Evolutionary conservation across 1,139 yeast genomes (phyloP).

Genomic region (Candida sp.): DNA sequence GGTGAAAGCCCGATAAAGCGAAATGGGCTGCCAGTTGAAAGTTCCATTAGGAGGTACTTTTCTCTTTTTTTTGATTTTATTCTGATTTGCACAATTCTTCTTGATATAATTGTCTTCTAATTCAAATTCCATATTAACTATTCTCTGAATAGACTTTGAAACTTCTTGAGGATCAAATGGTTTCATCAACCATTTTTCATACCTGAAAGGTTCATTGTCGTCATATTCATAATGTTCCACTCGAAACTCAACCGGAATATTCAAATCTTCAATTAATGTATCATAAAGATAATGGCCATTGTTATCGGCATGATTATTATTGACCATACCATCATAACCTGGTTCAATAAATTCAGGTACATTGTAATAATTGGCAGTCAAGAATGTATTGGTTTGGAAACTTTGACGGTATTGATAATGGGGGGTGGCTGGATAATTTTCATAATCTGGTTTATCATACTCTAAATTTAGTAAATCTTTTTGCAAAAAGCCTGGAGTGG

Average conservation of each 20-base stretch:
- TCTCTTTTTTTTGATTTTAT: background rate
- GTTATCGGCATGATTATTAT: background rate
- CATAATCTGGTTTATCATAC: background rate
- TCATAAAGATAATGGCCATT: background rate
- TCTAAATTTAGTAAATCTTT: background rate
- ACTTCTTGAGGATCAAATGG: background rate
- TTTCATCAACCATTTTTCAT: background rate
- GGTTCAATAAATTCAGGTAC: background rate
- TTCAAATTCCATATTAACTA: background rate
- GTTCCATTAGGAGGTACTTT: background rate
- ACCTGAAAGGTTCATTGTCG: background rate
- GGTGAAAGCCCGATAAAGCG: slow-evolving; percentile 35
- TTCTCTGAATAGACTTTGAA: background rate
- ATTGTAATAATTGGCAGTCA: background rate
- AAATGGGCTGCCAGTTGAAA: slow-evolving; percentile 31
- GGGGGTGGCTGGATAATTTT: background rate
- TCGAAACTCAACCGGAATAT: background rate
- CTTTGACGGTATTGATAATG: background rate
- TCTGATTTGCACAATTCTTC: background rate
- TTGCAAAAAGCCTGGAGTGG: background rate
- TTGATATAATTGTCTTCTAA: slow-evolving; percentile 1
- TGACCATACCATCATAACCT: background rate
- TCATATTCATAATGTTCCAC: slow-evolving; percentile 1
- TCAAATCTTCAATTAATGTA: background rate
- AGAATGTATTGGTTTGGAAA: background rate